Conservation (phyloP, 2,329 filamentous ascomycete species). For the Trichoderma sp. region DNA sequence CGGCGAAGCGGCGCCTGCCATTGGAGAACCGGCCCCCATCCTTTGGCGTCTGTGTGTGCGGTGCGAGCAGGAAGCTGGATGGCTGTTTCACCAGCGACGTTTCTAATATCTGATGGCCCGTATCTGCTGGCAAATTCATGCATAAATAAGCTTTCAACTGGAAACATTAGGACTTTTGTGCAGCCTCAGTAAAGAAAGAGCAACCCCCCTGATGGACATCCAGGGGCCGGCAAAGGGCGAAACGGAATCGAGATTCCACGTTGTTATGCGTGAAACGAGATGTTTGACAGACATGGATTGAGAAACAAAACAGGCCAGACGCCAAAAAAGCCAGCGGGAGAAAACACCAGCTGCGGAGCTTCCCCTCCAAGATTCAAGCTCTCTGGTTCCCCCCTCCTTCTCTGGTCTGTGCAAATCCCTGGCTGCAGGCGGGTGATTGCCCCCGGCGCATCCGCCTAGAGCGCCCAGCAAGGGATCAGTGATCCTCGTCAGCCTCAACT, state of each 20-base stretch:
- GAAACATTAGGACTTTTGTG: neutral
- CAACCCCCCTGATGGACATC: neutral
- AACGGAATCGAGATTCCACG: conserved; percentile 18
- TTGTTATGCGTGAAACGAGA: conserved; percentile 18
- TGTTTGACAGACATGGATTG: conserved; percentile 16
- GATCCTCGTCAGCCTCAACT: conserved; percentile 19
- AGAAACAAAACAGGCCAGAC: neutral
- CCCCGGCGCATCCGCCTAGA: conserved; percentile 18
- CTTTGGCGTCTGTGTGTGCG: neutral
- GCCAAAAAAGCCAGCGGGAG: neutral
- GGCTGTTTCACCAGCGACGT: neutral
- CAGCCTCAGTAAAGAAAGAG: neutral
- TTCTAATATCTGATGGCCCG: neutral
- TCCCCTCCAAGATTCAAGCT: neutral
- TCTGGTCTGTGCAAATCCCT: neutral
- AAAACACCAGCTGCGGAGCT: neutral
- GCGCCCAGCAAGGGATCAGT: conserved; percentile 15
- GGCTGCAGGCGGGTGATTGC: conserved; percentile 24
- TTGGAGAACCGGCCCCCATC: neutral
- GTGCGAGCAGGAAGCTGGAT: neutral
- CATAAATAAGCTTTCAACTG: conserved; percentile 10
- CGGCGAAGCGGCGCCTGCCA: neutral
- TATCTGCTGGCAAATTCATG: neutral
- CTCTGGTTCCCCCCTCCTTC: neutral
- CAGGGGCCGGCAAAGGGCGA: neutral